Conservation (phyloP, 805 yeast species). For the Suhomyces kilbournensis region DNA sequence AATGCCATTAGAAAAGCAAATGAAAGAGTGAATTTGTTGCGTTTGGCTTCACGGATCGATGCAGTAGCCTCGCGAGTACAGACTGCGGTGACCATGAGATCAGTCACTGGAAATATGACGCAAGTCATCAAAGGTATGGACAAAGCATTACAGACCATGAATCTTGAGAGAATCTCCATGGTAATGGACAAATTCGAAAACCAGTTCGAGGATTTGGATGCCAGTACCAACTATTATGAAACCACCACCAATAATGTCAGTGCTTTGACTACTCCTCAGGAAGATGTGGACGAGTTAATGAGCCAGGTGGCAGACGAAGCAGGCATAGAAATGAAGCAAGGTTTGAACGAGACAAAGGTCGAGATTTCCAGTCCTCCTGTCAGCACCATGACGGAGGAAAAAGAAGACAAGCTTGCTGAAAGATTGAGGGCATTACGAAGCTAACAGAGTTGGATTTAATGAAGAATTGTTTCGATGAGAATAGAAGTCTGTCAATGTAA, state of each 20-base stretch:
- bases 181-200: conserved; percentile 97
- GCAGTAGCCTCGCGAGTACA: conserved; percentile 95
- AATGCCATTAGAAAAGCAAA: conserved; percentile 90
- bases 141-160: conserved; percentile 92
- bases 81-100: conserved; percentile 97
- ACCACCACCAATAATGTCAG: conserved; percentile 83
- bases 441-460: conserved; percentile 10
- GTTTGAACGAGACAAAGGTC: conserved; percentile 64
- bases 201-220: conserved; percentile 95
- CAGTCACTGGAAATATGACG: conserved; percentile 92
- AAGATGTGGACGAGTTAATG: conserved; percentile 87
- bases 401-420: conserved; percentile 85
- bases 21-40: conserved; percentile 76
- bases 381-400: conserved; percentile 52
- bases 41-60: conserved; percentile 86
- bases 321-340: conserved; percentile 87
- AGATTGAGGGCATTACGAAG: conserved; percentile 80
- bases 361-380: conserved; percentile 41
- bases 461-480: background rate
- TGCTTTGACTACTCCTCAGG: conserved; percentile 90
- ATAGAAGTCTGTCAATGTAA: background rate
- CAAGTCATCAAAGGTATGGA: conserved; percentile 95
- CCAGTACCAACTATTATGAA: conserved; percentile 90
- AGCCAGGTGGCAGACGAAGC: conserved; percentile 96
- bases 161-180: conserved; percentile 83